Evolutionary conservation across 106 monocot genomes (phyloP), one percentile per base, ranked within the genome.

Genomic region (Narthecium ossifragum): DNA sequence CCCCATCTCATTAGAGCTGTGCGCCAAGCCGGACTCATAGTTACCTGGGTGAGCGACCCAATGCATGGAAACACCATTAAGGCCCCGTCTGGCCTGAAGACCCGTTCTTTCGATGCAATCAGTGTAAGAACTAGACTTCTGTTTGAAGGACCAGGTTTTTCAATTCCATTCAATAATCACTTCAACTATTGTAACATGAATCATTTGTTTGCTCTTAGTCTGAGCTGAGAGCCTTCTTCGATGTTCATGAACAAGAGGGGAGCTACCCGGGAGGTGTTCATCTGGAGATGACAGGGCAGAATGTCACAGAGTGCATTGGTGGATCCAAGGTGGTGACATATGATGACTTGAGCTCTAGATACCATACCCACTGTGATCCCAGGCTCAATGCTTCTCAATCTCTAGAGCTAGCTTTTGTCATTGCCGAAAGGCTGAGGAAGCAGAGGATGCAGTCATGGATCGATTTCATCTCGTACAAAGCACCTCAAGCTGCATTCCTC

Each of bases 241-340:
- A 85, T 69, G 69, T 80, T 34, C 85, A 85, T 61, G 72, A 70
- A 12, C 72, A 79, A 75, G 79, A 79, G 33, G 79, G 79, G 1
- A 84, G 71, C 57, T 67, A 84, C 57, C 78, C 79, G 1, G 84
- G 75, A 31, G 84, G 84, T 3, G 68, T 84, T 28, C 84, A 84
- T 25, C 46, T 80, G 56, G 85, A 85, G 76, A 80, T 85, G 85
- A 80, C 80, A 1, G 80, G 85, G 26, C 79, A 80, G 72, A 85
- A 85, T 53, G 85, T 85, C 11, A 85, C 75, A 2, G 76, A 85
- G 31, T 85, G 85, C 63, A 69, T 76, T 14, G 80, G 85, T 53
- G 85, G 85, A 31, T 75, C 85, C 15, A 79, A 72, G 51, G 59
- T 47, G 14, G 69, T 85, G 21, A 85, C 85, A 0, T 72, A 64